Evolutionary conservation across 331 rosid species (phyloP), one percentile per base, ranked within the genome.

Genomic region (Quercus phellos): DNA sequence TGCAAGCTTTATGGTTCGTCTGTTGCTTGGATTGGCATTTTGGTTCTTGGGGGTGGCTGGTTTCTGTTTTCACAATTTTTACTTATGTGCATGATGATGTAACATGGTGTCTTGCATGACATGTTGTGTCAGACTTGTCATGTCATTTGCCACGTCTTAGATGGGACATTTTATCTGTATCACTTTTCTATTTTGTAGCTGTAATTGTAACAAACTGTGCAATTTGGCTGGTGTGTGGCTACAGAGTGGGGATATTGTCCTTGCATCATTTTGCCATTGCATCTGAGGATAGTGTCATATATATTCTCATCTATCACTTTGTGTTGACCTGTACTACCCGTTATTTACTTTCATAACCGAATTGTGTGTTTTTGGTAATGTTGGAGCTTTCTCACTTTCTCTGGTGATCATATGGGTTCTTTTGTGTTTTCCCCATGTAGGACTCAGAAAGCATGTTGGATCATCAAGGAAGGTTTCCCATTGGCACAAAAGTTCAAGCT

Each of bases 401-500:
- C 12, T 73, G 21, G 34, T 70, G 51, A 70, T 66, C 60, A 26
- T 82, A 50, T 53, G 35, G 53, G 21, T 76, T n/a, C 53, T 0
- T 3, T 58, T 54, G 0, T 59, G 17, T 53, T 70, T 50, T 75
- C 74, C 76, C 68, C 24, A 68, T 77, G 80, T 70, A 92, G 97
- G 91, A 89, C 74, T 64, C 72, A 18, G 88, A 77, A 74, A 77
- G 80, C 66, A 71, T 82, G 55, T 88, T 82, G 63, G 93, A 92
- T 85, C 79, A 84, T 87, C 81, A 84, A 34, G 90, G 84, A 63
- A 88, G 85, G 79, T 81, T 89, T 86, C 89, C 93, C 77, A 63
- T 90, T 79, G 99, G 99, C 68, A 69, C 96, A 30, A 89, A 84
- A 87, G 93, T 94, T 82, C 97, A 94, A 85, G 98, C 98, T 56